Percentiles rank a stretch among this genome's conserved stretches.
Conservation (phyloP, 148 eudicot species). For the Camellia sinensis region DNA sequence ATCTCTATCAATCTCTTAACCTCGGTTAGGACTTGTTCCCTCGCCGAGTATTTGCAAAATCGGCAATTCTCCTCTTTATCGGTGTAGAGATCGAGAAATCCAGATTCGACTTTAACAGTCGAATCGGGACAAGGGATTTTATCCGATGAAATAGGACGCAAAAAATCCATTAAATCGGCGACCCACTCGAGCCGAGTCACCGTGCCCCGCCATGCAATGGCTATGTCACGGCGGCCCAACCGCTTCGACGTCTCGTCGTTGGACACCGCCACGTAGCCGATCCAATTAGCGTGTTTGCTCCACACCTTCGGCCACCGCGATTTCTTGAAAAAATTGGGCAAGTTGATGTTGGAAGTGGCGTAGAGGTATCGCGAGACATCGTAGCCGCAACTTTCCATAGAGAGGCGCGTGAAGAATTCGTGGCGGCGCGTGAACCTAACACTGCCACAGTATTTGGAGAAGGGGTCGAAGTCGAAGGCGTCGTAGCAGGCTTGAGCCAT, state of each 20-base stretch:
- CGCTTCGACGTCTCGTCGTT: slow-evolving; percentile 43
- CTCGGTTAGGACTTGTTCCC: slow-evolving; percentile 54
- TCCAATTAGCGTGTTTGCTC: slow-evolving; percentile 73
- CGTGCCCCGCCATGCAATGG: slow-evolving; percentile 73
- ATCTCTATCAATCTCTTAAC: slow-evolving; percentile 37
- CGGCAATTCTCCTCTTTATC: slow-evolving; percentile 39
- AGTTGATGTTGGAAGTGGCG: slow-evolving; percentile 52
- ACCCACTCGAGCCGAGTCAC: slow-evolving; percentile 63
- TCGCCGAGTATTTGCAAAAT: slow-evolving; percentile 46
- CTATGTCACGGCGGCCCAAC: slow-evolving; percentile 66
- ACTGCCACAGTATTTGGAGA: slow-evolving; percentile 66
- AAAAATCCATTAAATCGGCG: slow-evolving; percentile 52
- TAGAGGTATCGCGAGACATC: slow-evolving; percentile 53
- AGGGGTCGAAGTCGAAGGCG: slow-evolving; percentile 62
- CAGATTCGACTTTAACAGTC: slow-evolving; percentile 48
- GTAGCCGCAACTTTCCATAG: slow-evolving; percentile 43
- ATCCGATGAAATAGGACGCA: slow-evolving; percentile 32
- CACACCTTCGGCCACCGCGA: slow-evolving; percentile 68
- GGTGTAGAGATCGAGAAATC: slow-evolving; percentile 55
- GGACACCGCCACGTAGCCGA: slow-evolving; percentile 72
- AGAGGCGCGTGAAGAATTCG: slow-evolving; percentile 38
- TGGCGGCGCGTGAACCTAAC: slow-evolving; percentile 32
- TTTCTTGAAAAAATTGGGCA: slow-evolving; percentile 54
- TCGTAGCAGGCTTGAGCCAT: slow-evolving; percentile 87
- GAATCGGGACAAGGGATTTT: slow-evolving; percentile 49